Base-by-base conservation (phyloP, 345 rosid genomes). In the Carallia brachiata region DNA sequence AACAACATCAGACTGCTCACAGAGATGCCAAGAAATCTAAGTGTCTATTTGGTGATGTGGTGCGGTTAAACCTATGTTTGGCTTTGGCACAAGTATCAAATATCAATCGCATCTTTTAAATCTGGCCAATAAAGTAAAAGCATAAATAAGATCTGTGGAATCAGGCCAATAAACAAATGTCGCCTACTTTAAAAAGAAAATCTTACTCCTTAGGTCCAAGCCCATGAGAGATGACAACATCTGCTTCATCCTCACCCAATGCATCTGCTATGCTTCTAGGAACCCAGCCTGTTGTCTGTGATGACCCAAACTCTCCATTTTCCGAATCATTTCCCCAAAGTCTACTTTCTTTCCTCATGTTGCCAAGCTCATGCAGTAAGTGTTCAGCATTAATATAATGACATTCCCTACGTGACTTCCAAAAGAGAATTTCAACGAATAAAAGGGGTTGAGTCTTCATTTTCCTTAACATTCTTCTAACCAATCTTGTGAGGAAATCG, bases 201-300 rank as follows among this genome's bases (percentile, higher is more conserved):
- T 56, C 60, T 56, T 27, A 27, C 34, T 23, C 31, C 16, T 5
- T 56, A 56, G 28, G 7, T 8, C 60, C 31, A 31, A 74, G 72
- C 37, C 84, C 86, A 85, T 87, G 89, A 67, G 90, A 68, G 74
- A 92, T 81, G 70, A 86, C 84, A 62, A 92, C 97, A 84, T 94
- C 97, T 77, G 93, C 97, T 80, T 95, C 99, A 77, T 95, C 99
- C 55, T 95, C 99, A 62, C 99, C 99, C 78, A 95, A 79, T 48
- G 99, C 97, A 83, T 95, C 97, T 61, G 97, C 97, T 80, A 95
- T 57, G 89, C 84, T 95, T 82, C 90, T 85, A 52, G 65, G 84
- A 62, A 63, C 63, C 93, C 91, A 85, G 80, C 79, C 92, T 55
- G 63, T 80, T n/a, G 82, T 74, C 34, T 79, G 70, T 37, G 80